Conservation (phyloP, 202 grass and related monocot species). For the Hordeum pubiflorum region DNA sequence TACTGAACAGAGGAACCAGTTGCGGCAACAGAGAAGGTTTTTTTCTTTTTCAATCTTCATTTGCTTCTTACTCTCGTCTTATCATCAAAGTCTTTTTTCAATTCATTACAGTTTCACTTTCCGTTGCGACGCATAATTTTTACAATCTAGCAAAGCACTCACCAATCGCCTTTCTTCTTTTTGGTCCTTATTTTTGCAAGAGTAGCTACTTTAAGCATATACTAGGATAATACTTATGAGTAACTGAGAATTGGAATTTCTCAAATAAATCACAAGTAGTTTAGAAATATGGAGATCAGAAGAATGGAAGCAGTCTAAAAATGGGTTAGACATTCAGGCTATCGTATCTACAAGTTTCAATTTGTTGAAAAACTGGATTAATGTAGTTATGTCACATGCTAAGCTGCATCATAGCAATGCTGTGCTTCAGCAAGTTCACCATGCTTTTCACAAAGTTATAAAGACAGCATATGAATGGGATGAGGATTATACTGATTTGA, state of each 20-base stretch:
- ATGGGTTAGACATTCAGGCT: not conserved
- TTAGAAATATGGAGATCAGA: not conserved
- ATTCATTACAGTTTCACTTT: not conserved
- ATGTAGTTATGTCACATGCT: not conserved
- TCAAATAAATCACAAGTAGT: not conserved
- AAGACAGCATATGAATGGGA: not conserved
- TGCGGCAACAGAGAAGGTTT: constrained; percentile 67
- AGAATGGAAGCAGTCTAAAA: not conserved
- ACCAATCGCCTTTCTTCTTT: not conserved
- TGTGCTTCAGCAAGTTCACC: not conserved
- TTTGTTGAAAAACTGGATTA: not conserved
- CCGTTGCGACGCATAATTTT: not conserved
- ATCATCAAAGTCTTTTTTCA: constrained; percentile 11
- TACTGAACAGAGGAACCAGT: constrained; percentile 57
- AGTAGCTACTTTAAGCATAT: not conserved
- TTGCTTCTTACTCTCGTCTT: not conserved
- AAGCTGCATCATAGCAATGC: not conserved
- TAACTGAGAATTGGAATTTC: not conserved
- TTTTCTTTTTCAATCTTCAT: not conserved
- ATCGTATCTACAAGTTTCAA: not conserved
- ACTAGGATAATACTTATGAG: not conserved
- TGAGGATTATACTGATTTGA: constrained; percentile 26
- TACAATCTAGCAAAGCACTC: not conserved
- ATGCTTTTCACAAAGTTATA: not conserved
- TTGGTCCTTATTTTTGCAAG: not conserved